Conservation (phyloP, 2,329 filamentous ascomycete genomes). For the Eutypella sp. region DNA sequence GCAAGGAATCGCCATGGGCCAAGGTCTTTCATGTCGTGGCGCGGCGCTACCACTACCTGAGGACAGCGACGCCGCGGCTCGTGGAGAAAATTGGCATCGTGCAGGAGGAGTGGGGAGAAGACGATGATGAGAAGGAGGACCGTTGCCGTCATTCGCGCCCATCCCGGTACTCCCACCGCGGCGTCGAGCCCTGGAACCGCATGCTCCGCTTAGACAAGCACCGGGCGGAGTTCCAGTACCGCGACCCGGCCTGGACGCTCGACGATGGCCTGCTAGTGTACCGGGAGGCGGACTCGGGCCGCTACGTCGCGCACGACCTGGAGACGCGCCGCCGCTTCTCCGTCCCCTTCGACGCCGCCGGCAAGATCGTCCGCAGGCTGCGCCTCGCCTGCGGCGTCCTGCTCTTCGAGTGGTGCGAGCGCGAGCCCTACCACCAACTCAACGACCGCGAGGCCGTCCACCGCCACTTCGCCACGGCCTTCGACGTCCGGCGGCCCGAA, state of each 20-base stretch:
- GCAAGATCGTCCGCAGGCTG: slow-evolving; percentile 49
- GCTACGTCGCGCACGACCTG: slow-evolving; percentile 47
- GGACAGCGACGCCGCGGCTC: slow-evolving; percentile 39
- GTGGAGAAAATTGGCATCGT: slow-evolving; percentile 40
- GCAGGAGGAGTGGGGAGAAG: slow-evolving; percentile 21
- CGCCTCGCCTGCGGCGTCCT: slow-evolving; percentile 50
- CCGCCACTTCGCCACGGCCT: slow-evolving; percentile 56
- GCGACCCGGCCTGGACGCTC: slow-evolving; percentile 47
- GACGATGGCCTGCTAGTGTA: slow-evolving; percentile 53
- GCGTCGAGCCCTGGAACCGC: slow-evolving; percentile 41
- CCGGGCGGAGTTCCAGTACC: slow-evolving; percentile 37
- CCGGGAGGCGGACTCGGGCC: slow-evolving; percentile 26
- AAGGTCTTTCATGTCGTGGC: slow-evolving; percentile 44
- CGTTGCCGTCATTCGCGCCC: slow-evolving; percentile 14
- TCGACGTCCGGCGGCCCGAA: slow-evolving; percentile 36
- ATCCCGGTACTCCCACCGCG: slow-evolving; percentile 15
- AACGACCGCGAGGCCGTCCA: slow-evolving; percentile 47
- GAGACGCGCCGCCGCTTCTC: slow-evolving; percentile 34
- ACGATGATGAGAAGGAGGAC: slow-evolving; percentile 7
- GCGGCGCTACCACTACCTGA: slow-evolving; percentile 50
- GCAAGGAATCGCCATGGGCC: slow-evolving; percentile 31
- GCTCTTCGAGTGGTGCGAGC: slow-evolving; percentile 60
- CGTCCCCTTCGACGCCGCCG: slow-evolving; percentile 46
- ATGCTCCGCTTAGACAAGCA: slow-evolving; percentile 37
- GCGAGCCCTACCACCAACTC: slow-evolving; percentile 43